These are phyloP conservation scores for Helichrysum umbraculigerum DNA, from an alignment of 129 eudicot species.

Conservation along the genomic window DNA sequence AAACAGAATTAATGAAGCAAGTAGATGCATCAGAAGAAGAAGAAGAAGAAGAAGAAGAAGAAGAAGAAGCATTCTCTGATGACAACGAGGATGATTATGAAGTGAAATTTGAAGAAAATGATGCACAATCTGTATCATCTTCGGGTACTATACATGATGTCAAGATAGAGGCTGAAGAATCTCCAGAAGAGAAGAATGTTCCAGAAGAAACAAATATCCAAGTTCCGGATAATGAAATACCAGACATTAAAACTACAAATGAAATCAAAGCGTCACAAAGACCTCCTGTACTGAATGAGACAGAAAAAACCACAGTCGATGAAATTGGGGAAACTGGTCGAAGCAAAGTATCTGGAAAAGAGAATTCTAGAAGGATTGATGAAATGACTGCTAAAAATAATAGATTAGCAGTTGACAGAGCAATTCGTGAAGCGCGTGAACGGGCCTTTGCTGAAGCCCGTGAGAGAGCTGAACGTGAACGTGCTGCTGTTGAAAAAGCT, in stretches of 20 bases:
- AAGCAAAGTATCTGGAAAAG: conserved; percentile 39
- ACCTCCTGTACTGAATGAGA: conserved; percentile 1
- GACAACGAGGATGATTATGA: conserved; percentile 27
- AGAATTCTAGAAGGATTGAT: conserved; percentile 33
- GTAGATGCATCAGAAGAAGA: conserved; percentile 16
- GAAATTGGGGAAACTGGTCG: conserved; percentile 36
- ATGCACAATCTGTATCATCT: conserved; percentile 40
- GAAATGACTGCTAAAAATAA: conserved; percentile 63
- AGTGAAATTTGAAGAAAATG: conserved; percentile 35
- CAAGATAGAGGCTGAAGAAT: conserved; percentile 30
- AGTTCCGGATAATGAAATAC: conserved; percentile 8
- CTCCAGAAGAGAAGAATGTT: conserved; percentile 19
- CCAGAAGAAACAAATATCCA: conserved; percentile 20
- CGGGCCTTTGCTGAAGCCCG: conserved; percentile 85
- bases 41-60: conserved; percentile 33
- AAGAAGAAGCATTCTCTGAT: conserved; percentile 36
- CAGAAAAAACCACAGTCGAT: conserved; percentile 29
- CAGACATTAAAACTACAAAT: conserved; percentile 18
- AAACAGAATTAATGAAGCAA: conserved; percentile 17
- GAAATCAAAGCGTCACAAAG: conserved; percentile 34
- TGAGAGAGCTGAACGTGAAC: conserved; percentile 78
- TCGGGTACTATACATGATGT: conserved; percentile 26
- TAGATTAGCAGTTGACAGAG: conserved; percentile 82
- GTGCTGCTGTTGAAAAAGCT: conserved; percentile 92
- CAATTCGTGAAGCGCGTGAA: conserved; percentile 95